Evolutionary conservation across 2,329 filamentous ascomycete species (phyloP).

Genomic region (Metarhizium brunneum): DNA sequence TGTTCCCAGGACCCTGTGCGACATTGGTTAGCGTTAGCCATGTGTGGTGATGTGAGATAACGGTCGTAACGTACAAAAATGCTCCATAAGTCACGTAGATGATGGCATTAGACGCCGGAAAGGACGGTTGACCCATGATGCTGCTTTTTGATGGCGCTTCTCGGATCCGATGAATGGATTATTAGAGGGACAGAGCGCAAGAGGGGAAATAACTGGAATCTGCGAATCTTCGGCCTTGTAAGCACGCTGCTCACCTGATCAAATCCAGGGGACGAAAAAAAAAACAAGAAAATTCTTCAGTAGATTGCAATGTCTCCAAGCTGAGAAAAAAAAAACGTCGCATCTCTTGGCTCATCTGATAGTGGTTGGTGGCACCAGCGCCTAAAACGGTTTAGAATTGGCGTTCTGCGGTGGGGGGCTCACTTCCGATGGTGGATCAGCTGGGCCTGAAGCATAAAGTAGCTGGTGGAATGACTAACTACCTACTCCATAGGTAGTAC

Average conservation of each 20-base stretch:
- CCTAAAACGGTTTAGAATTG: not conserved
- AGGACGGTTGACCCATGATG: constrained; percentile 66
- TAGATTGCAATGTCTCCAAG: not conserved
- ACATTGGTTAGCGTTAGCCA: constrained; percentile 9
- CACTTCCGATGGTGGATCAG: too few species aligned
- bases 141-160: not conserved
- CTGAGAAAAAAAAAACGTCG: not conserved
- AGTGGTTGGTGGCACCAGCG: not conserved
- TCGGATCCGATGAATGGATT: not conserved
- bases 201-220: not conserved
- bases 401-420: not conserved
- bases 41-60: constrained; percentile 1
- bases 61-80: constrained; percentile 54
- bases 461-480: too few species aligned
- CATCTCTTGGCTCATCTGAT: not conserved
- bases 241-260: not conserved
- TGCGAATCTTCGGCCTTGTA: not conserved
- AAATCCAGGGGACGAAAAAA: not conserved
- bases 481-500: too few species aligned
- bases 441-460: too few species aligned
- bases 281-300: not conserved
- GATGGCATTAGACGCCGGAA: constrained; percentile 69
- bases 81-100: constrained; percentile 71
- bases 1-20: constrained; percentile 51
- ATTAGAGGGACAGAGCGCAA: not conserved